These are phyloP conservation scores for Mortierella polycephala DNA, from an alignment of 371 early-diverging fungal genomes.

Conservation along the genomic window DNA sequence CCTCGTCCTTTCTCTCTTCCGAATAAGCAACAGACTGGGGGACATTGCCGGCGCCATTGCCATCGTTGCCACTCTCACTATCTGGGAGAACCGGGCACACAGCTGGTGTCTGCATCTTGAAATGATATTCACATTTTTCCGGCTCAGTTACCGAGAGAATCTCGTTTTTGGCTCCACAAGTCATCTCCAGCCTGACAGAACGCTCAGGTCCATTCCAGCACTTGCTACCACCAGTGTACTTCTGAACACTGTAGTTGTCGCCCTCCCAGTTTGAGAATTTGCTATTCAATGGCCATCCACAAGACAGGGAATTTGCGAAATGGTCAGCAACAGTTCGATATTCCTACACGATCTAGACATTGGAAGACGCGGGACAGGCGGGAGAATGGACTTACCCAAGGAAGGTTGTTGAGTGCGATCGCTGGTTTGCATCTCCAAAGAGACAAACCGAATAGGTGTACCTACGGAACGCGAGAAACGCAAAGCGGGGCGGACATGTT, in stretches of 20 bases:
- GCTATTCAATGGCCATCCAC: slow-evolving; percentile 5
- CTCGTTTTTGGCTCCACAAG: slow-evolving; percentile 78
- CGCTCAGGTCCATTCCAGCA: slow-evolving; percentile 97
- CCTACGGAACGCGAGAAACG: slow-evolving; percentile 37
- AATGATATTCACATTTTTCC: slow-evolving; percentile 92
- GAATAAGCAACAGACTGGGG: not conserved
- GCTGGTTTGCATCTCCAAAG: slow-evolving; percentile 80
- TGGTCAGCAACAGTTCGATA: slow-evolving; percentile 41
- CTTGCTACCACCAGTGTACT: slow-evolving; percentile 75
- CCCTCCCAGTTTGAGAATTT: slow-evolving; percentile 50
- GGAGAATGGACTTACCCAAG: slow-evolving; percentile 71
- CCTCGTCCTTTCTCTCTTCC: not conserved
- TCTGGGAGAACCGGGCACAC: slow-evolving; percentile 65
- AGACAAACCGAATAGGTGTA: slow-evolving; percentile 89
- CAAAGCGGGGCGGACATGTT: not conserved
- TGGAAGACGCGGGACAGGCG: not conserved
- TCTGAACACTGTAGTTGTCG: slow-evolving; percentile 63
- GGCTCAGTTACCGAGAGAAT: slow-evolving; percentile 85
- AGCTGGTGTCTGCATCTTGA: slow-evolving; percentile 78
- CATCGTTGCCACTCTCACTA: not conserved
- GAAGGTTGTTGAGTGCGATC: slow-evolving; percentile 62
- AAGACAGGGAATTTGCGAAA: not conserved
- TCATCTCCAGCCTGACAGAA: slow-evolving; percentile 63
- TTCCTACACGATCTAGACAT: not conserved
- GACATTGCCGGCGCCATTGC: not conserved